Conservation (phyloP, 495 filamentous ascomycete species). For the Aspergillus saccharolyticus region DNA sequence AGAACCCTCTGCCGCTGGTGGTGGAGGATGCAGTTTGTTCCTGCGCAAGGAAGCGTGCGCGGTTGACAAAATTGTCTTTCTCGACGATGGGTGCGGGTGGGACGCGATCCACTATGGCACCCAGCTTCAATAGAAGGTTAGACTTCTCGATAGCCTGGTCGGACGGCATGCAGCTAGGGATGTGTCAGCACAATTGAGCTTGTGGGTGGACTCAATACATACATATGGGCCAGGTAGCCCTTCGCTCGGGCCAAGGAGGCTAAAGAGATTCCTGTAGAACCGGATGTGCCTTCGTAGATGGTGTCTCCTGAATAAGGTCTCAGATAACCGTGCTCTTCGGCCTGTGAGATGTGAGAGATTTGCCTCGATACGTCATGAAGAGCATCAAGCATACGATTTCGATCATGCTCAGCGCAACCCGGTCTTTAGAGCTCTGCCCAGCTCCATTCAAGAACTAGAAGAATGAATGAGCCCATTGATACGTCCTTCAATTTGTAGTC, state of each 20-base stretch:
- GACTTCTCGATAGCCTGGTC: slow-evolving; percentile 90
- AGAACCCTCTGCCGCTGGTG: slow-evolving; percentile 61
- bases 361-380: slow-evolving; percentile 1
- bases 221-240: slow-evolving; percentile 91
- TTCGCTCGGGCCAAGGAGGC: slow-evolving; percentile 81
- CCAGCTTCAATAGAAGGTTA: slow-evolving; percentile 80
- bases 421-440: slow-evolving; percentile 93
- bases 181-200: slow-evolving; percentile 8
- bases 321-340: slow-evolving; percentile 73
- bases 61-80: slow-evolving; percentile 90
- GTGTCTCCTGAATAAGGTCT: slow-evolving; percentile 79
- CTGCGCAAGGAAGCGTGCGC: slow-evolving; percentile 69
- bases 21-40: slow-evolving; percentile 59
- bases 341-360: slow-evolving; percentile 36
- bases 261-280: slow-evolving; percentile 89
- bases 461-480: not conserved
- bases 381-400: slow-evolving; percentile 45
- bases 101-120: slow-evolving; percentile 83
- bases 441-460: slow-evolving; percentile 81
- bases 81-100: slow-evolving; percentile 87
- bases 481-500: not conserved
- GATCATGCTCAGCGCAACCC: slow-evolving; percentile 89
- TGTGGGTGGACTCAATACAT: slow-evolving; percentile 16
- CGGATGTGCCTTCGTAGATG: slow-evolving; percentile 96
- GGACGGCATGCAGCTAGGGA: slow-evolving; percentile 77